Percentiles rank a stretch among this genome's conserved stretches.
These are phyloP conservation scores for Vigna angularis DNA, from an alignment of 306 rosid genomes.

Conservation along the genomic window DNA sequence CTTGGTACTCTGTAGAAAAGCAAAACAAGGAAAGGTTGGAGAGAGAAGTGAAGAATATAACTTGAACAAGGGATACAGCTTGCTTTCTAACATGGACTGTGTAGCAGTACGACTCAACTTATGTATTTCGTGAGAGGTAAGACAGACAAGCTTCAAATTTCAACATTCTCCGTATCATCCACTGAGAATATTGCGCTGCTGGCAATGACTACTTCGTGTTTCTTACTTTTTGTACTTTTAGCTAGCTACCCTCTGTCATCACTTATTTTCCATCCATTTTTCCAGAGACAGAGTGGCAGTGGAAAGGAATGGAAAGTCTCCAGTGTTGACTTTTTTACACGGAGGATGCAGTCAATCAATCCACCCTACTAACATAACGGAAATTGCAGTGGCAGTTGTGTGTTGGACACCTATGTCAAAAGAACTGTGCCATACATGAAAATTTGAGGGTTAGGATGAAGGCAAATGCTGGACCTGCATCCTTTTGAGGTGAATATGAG, in stretches of 20 bases:
- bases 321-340: conserved; percentile 23
- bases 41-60: conserved; percentile 41
- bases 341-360: not conserved
- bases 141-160: conserved; percentile 35
- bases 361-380: not conserved
- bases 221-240: conserved; percentile 27
- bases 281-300: not conserved
- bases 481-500: not conserved
- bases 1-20: conserved; percentile 11
- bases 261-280: conserved; percentile 3
- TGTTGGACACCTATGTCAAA: not conserved
- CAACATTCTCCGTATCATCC: not conserved
- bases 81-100: conserved; percentile 35
- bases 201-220: conserved; percentile 14
- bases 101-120: not conserved
- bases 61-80: conserved; percentile 39
- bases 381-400: not conserved
- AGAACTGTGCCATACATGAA: not conserved
- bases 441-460: not conserved
- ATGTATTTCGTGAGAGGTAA: conserved; percentile 43
- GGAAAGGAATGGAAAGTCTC: not conserved
- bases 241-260: not conserved
- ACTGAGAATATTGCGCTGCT: conserved; percentile 24
- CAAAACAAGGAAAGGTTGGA: not conserved
- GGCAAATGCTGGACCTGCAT: not conserved